phyloP scores from a whole-genome alignment of 306 rosid species.

The Medicago ruthenica region DNA sequence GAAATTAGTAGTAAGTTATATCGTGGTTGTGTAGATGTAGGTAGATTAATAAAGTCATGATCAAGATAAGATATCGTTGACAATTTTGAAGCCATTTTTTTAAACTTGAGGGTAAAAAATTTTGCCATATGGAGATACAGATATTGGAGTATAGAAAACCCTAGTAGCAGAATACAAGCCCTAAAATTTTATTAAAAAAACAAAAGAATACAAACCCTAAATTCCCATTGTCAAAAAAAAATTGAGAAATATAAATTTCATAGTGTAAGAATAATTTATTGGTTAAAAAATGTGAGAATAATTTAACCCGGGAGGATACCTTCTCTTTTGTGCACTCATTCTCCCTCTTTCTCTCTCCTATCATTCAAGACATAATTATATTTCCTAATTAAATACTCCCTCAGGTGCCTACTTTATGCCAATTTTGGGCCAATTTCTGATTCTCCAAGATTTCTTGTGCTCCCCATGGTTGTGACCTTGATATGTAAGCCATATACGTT shows the following conservation, averaged over 20 bases:
- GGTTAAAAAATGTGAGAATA: constrained; percentile 22
- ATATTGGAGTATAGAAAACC: constrained; percentile 47
- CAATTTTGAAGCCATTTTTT: constrained; percentile 8
- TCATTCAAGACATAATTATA: constrained; percentile 64
- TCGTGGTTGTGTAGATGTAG: too few relatives aligned
- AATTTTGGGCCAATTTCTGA: constrained; percentile 61
- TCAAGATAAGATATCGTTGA: not conserved
- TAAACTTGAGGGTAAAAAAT: not conserved
- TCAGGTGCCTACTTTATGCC: constrained; percentile 53
- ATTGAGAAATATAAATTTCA: constrained; percentile 4
- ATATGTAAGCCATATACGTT: constrained; percentile 43
- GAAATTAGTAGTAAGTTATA: not conserved
- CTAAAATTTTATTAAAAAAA: not conserved
- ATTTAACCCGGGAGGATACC: constrained; percentile 43
- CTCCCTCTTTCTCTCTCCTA: constrained; percentile 55
- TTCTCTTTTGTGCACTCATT: constrained; percentile 36
- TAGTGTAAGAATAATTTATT: constrained; percentile 23
- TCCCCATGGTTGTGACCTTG: constrained; percentile 61
- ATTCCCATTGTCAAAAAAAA: constrained; percentile 34
- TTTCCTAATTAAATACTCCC: constrained; percentile 60
- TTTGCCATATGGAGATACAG: not conserved
- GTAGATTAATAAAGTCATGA: too few relatives aligned
- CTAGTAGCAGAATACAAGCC: constrained; percentile 56
- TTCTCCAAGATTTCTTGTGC: constrained; percentile 65
- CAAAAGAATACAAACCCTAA: constrained; percentile 45